Base-by-base conservation (phyloP, 2,329 filamentous ascomycete genomes). In the Apiospora saccharicola region DNA sequence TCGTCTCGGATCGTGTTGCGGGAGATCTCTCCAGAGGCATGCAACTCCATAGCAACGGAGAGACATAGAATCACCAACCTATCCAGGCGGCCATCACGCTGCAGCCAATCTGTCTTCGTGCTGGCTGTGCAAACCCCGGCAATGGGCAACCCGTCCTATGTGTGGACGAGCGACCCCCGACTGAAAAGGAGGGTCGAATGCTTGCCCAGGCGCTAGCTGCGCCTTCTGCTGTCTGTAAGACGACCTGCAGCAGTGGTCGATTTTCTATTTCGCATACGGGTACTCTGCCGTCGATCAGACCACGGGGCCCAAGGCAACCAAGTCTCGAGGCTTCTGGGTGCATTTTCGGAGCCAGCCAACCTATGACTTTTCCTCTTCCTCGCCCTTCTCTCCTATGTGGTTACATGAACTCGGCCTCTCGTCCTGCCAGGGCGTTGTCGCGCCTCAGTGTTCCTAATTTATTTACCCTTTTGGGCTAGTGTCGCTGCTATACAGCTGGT, bases 161-260 rank as follows among this genome's bases (percentile, higher is more conserved):
- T n/a, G n/a, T 51, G 49, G 49, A 24, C n/a, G n/a, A 41, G 34
- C 57, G 41, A 68, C 67, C n/a, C 41, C 24, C 24, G 67, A 41
- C 30, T 68, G 67, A 30, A 43, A 68, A 47, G 67, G 67, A 43
- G 67, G 67, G 13, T 26, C 22, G 67, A 19, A 12, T 68, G n/a
- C 67, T n/a, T 46, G 44, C 41, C 41, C 67, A 47, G 53, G 53
- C 67, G 43, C 67, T 68, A 68, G 67, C 67, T 68, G 67, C 67
- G 67, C 67, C 67, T 68, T 68, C 41, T 68, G 64, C 64, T 68
- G 43, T 46, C 64, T 68, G 67, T 47, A 68, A 68, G 67, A 68
- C 67, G 44, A 22, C 57, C 57, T 64, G 57, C 57, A 64, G 57
- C 57, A 24, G 57, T 64, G 57, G 57, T 22, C 57, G 34, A 41